phyloP scores from a whole-genome alignment of 1,284 basidiomycete species.

The Marasmius sp. region DNA sequence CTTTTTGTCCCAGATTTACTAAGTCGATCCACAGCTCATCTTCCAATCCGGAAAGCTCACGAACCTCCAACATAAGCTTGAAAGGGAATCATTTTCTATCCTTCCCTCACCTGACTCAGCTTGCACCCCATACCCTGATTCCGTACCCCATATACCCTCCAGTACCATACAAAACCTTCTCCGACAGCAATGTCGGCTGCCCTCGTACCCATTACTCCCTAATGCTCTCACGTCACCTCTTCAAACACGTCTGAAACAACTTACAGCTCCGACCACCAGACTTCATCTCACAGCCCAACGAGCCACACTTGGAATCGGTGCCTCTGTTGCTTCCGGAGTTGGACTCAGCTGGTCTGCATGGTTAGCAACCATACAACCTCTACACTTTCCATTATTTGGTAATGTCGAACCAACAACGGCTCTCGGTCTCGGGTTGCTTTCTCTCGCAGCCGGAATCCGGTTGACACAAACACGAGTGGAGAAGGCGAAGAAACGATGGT shows the following conservation, averaged over 20 bases:
- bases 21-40: constrained; percentile 48
- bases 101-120: not conserved
- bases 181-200: constrained; percentile 51
- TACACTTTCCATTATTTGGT: constrained; percentile 35
- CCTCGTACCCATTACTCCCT: constrained; percentile 49
- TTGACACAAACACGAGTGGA: constrained; percentile 76
- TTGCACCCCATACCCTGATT: constrained; percentile 31
- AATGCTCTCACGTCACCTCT: constrained; percentile 58
- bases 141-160: constrained; percentile 38
- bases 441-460: constrained; percentile 52
- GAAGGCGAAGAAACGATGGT: constrained; percentile 68
- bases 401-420: constrained; percentile 58
- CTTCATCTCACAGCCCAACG: constrained; percentile 71
- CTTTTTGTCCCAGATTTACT: not conserved
- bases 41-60: constrained; percentile 70
- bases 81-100: constrained; percentile 41
- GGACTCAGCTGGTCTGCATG: constrained; percentile 52
- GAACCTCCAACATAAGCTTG: constrained; percentile 50
- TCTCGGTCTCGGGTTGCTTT: constrained; percentile 59
- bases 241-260: constrained; percentile 53
- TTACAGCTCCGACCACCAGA: constrained; percentile 59
- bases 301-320: constrained; percentile 54
- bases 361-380: constrained; percentile 47
- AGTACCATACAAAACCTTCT: constrained; percentile 66
- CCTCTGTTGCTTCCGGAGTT: constrained; percentile 42